Percentiles rank a stretch among this genome's conserved stretches.
phyloP scores from a whole-genome alignment of 2,329 filamentous ascomycete genomes.

The Truncatella angustata region DNA sequence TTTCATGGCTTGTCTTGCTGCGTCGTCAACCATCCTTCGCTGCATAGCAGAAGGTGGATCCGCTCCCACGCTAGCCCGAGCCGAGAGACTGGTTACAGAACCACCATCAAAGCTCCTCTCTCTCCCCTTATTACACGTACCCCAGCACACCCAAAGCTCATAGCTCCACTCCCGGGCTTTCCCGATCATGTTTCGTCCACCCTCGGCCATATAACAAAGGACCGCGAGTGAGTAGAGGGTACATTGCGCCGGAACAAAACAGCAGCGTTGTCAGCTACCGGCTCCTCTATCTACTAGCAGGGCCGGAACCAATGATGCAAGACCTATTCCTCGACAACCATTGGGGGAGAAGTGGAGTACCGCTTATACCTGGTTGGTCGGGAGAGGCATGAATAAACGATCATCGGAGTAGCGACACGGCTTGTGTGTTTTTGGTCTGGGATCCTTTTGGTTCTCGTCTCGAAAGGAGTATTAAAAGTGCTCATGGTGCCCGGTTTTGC shows the following conservation, averaged over 20 bases:
- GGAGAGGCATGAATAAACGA: not conserved
- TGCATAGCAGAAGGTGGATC: too few relatives aligned
- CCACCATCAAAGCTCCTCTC: not conserved
- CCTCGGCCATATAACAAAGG: not conserved
- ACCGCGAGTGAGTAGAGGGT: too few relatives aligned
- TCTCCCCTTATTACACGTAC: not conserved
- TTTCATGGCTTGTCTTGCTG: too few relatives aligned
- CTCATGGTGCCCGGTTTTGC: not conserved
- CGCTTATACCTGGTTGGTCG: not conserved
- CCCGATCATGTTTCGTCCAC: slow-evolving; percentile 1
- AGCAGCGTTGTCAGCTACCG: too few relatives aligned
- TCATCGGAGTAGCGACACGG: not conserved
- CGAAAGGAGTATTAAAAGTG: not conserved
- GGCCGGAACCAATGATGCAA: not conserved
- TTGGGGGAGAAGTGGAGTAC: too few relatives aligned
- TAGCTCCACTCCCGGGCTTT: slow-evolving; percentile 2
- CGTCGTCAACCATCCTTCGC: too few relatives aligned
- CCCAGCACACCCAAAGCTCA: not conserved
- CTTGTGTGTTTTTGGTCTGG: too few relatives aligned
- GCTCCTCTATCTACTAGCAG: too few relatives aligned
- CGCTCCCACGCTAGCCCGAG: not conserved
- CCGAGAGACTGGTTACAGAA: not conserved
- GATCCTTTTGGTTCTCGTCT: too few relatives aligned
- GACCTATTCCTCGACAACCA: not conserved
- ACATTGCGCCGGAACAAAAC: too few relatives aligned